Evolutionary conservation across 164 flowering plant species (phyloP), one percentile per base, ranked within the genome.

Genomic region (Magnolia kwangsiensis): DNA sequence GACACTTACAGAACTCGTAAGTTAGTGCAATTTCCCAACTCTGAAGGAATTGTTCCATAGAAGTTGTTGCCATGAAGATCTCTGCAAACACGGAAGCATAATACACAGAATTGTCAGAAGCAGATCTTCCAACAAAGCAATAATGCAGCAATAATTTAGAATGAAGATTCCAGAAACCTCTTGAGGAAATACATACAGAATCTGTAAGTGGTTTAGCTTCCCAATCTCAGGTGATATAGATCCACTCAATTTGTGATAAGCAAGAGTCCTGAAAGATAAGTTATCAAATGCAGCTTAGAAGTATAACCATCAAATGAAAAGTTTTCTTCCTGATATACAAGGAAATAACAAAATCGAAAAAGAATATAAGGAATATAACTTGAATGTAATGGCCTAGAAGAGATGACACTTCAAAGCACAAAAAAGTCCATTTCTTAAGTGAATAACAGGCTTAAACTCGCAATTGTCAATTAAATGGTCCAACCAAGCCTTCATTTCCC

Each of bases 171-270:
- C 71, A 37, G 20, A 72, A 74, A 10, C 65, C 51, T 64, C 13
- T 45, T 2, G 27, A 37, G 58, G 21, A 76, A 78, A 75, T 65
- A 84, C 98, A 78, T 90, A 96, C 99, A 96, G 81, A 82, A 83
- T 18, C 76, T 80, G 86, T 86, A 96, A 82, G 59, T 84, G 88
- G 21, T 87, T 91, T 19, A 96, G 90, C 86, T 90, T 96, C 85
- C 98, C 98, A 81, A 96, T 84, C 65, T 90, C 99, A 76, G 98
- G 87, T n/a, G 99, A 87, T 82, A 96, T 78, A 14, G 88, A 79
- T 65, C 99, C 99, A 86, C 93, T 90, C 80, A 96, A 69, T 82
- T 81, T 92, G 84, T 88, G 95, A 74, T 79, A 64, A 24, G 93
- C 74, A 76, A 96, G 92, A 78, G 81, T 89, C 91, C 99, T 96